These are phyloP conservation scores for Kentomonas sorsogonicus DNA, from an alignment of 208 protist species.

Conservation along the genomic window DNA sequence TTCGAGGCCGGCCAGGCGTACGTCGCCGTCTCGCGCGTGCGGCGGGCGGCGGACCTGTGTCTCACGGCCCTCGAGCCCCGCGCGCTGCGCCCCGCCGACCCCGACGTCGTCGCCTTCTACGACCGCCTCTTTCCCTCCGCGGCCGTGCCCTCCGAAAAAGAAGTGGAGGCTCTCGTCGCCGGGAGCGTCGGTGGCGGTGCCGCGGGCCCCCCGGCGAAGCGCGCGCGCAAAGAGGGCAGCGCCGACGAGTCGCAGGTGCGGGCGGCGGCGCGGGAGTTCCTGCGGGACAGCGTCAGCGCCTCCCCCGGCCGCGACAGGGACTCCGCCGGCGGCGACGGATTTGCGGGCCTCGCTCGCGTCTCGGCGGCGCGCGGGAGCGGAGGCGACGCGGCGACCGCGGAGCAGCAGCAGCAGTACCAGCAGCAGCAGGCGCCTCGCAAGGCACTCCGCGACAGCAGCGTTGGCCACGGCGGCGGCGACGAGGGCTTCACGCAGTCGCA, in stretches of 20 bases:
- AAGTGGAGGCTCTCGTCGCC: no score
- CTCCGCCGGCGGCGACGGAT: no score
- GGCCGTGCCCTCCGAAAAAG: not conserved
- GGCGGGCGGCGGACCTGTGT: conserved; percentile 30
- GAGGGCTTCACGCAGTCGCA: not conserved
- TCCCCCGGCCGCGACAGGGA: no score
- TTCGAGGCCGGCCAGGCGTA: conserved; percentile 74
- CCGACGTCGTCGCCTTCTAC: conserved; percentile 22
- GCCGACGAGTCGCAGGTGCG: not conserved
- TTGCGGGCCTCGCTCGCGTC: no score
- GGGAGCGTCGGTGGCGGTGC: no score
- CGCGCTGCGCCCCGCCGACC: conserved; percentile 11
- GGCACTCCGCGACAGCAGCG: not conserved
- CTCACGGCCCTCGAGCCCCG: conserved; percentile 23
- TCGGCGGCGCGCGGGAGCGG: no score
- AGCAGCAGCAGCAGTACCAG: not conserved
- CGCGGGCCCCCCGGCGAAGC: no score
- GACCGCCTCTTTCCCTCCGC: conserved; percentile 2
- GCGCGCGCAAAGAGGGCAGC: no score
- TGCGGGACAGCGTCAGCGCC: no score
- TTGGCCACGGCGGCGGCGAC: not conserved
- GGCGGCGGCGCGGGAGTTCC: not conserved
- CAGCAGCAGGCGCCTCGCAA: not conserved
- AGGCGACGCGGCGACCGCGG: not conserved
- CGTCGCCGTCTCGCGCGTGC: conserved; percentile 63